A percentile compares a stretch with the other conserved stretches of the same genome.
phyloP scores from a whole-genome alignment of 345 rosid genomes.

The Physaria fendleri region DNA sequence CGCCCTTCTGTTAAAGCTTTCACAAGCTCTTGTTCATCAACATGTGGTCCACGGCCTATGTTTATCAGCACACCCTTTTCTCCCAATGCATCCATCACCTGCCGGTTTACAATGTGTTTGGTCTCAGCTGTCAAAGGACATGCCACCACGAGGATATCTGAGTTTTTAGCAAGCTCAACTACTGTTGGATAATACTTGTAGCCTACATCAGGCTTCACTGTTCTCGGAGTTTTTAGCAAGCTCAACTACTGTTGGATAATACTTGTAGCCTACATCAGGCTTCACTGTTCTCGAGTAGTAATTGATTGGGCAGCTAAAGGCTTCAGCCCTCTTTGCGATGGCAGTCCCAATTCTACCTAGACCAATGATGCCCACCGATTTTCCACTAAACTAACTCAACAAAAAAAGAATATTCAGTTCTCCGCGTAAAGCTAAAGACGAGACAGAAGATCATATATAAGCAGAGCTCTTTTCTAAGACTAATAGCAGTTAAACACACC shows the following conservation, averaged over 20 bases:
- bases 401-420: neutral
- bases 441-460: neutral
- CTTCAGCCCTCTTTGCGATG: slow-evolving; percentile 66
- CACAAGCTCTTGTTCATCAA: slow-evolving; percentile 56
- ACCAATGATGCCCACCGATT: slow-evolving; percentile 63
- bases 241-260: slow-evolving; percentile 43
- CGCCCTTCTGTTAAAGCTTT: slow-evolving; percentile 56
- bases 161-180: slow-evolving; percentile 50
- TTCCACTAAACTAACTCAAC: slow-evolving; percentile 52
- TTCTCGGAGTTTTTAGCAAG: slow-evolving; percentile 66
- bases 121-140: slow-evolving; percentile 54
- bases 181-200: slow-evolving; percentile 53
- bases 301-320: slow-evolving; percentile 59
- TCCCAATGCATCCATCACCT: slow-evolving; percentile 64
- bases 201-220: slow-evolving; percentile 34
- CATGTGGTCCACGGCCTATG: slow-evolving; percentile 55
- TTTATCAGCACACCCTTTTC: slow-evolving; percentile 63
- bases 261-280: slow-evolving; percentile 41
- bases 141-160: slow-evolving; percentile 58
- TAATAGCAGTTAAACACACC: neutral
- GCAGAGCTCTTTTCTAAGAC: neutral
- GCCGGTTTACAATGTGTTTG: slow-evolving; percentile 42
- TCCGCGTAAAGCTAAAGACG: neutral
- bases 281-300: slow-evolving; percentile 55
- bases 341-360: slow-evolving; percentile 72